Conservation (phyloP, 83 land plant species). For the Diphasiastrum complanatum region DNA sequence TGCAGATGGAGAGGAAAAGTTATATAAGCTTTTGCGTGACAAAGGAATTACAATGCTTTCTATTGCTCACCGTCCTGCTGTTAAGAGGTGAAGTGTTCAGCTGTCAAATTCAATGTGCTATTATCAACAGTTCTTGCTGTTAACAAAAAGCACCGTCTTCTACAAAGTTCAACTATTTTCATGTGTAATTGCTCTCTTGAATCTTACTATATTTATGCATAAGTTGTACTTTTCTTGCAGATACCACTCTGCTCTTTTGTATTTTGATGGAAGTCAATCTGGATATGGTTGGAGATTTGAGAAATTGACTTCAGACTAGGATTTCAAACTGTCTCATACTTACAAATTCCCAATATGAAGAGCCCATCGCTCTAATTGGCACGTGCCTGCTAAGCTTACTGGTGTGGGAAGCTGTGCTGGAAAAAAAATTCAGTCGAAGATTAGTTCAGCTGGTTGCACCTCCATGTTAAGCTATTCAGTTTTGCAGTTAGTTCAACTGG, state of each 20-base stretch:
- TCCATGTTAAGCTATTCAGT: no score
- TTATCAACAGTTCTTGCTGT: not conserved
- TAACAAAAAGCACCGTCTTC: not conserved
- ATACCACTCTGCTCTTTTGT: conserved; percentile 30
- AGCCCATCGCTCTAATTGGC: no score
- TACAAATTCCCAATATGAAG: no score
- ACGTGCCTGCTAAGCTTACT: no score
- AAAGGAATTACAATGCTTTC: conserved; percentile 45
- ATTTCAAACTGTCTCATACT: no score
- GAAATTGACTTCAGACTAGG: conserved; percentile 16
- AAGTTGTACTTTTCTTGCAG: conserved; percentile 9
- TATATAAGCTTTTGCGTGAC: conserved; percentile 24
- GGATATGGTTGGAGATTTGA: conserved; percentile 37
- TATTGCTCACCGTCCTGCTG: conserved; percentile 41
- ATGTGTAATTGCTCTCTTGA: not conserved
- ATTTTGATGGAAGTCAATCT: conserved; percentile 31
- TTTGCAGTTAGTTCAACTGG: no score
- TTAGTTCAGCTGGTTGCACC: no score
- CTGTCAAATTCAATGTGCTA: not conserved
- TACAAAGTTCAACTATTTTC: not conserved
- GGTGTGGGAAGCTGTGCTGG: no score
- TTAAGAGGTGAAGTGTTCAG: conserved; percentile 27
- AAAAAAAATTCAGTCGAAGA: no score
- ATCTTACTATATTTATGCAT: not conserved
- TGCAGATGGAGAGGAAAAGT: conserved; percentile 42